A percentile compares a stretch with the other conserved stretches of the same genome.
These are phyloP conservation scores for Knoxdaviesia capensis DNA, from an alignment of 2,329 filamentous ascomycete species.

Conservation along the genomic window DNA sequence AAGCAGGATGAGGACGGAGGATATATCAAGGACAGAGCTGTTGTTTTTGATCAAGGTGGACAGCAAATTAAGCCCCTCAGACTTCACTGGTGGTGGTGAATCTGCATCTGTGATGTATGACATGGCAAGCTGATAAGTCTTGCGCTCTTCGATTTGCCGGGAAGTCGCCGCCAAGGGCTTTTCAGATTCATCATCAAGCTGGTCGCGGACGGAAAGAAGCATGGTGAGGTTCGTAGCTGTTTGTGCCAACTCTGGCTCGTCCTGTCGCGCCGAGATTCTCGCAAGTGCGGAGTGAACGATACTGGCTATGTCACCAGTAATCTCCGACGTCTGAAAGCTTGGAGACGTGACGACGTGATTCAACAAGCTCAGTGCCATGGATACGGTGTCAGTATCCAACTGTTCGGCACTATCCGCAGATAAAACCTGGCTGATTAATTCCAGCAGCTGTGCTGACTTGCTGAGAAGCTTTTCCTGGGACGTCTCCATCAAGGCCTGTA, in stretches of 20 bases:
- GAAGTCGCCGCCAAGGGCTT: constrained; percentile 18
- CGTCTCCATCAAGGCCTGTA: constrained; percentile 44
- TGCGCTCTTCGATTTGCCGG: constrained; percentile 36
- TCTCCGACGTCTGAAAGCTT: constrained; percentile 25
- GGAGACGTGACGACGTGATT: constrained; percentile 39
- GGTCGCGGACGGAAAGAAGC: constrained; percentile 33
- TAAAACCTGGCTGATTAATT: constrained; percentile 41
- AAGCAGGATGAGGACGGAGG: constrained; percentile 40
- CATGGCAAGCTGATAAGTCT: constrained; percentile 40
- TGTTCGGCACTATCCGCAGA: constrained; percentile 19
- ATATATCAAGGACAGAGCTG: constrained; percentile 44
- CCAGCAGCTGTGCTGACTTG: constrained; percentile 42
- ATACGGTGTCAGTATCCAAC: constrained; percentile 25
- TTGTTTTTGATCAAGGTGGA: constrained; percentile 32
- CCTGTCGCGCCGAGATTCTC: not conserved
- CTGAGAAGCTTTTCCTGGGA: constrained; percentile 42
- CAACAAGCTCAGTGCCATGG: constrained; percentile 37
- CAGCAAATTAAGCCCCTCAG: constrained; percentile 42
- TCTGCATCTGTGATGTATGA: constrained; percentile 41
- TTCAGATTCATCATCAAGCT: constrained; percentile 24
- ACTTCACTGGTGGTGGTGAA: constrained; percentile 44
- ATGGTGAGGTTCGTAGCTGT: constrained; percentile 36
- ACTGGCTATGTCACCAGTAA: constrained; percentile 1
- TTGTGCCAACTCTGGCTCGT: constrained; percentile 1
- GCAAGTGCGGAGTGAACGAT: too few relatives aligned